Evolutionary conservation across 139 green algal genomes (phyloP), one percentile per base, ranked within the genome.

Genomic region (Chlorella vulgaris): DNA sequence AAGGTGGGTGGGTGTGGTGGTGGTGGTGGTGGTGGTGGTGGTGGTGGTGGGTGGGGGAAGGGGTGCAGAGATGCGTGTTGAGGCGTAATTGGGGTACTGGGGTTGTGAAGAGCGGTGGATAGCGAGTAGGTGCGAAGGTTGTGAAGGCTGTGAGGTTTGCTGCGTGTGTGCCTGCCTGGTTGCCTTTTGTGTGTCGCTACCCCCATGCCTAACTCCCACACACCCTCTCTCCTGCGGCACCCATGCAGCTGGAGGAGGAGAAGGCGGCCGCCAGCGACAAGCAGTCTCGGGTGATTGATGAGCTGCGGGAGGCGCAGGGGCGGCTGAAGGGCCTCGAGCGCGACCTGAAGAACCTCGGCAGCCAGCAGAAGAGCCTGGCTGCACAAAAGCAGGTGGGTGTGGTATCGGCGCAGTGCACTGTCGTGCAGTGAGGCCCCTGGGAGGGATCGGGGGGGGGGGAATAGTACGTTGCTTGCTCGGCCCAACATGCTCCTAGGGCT

Each of bases 291-390:
- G 69, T 65, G 69, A 53, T 80, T 5, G 76, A 91, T 24, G 80
- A 87, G 69, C 53, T 87, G 35, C 24, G 18, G 7, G 75, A 84
- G 69, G 76, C 66, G 31, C 67, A 80, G 33, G 28, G 50, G 62
- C 74, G 87, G 28, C 61, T 89, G 43, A 93, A 90, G 77, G 69
- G 35, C 28, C 36, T 86, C 26, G 90, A 94, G 42, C 89, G 91
- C 71, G 86, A 94, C 80, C 78, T 91, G 2, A 87, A 85, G 69
- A 80, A 61, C 22, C 69, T 88, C 39, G 69, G 36, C 21, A 68
- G 43, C 8, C 75, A 82, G 68, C 81, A 79, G 38, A 78, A 81
- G 35, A 29, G 68, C 36, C 67, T 83, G 51, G 36, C 81, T 65
- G 31, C 42, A 29, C 78, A 81, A 61, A 61, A 83, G 35, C 53